Percentiles rank a stretch among this genome's conserved stretches.
phyloP scores from a whole-genome alignment of 345 rosid genomes.

The Excoecaria cochinchinensis region DNA sequence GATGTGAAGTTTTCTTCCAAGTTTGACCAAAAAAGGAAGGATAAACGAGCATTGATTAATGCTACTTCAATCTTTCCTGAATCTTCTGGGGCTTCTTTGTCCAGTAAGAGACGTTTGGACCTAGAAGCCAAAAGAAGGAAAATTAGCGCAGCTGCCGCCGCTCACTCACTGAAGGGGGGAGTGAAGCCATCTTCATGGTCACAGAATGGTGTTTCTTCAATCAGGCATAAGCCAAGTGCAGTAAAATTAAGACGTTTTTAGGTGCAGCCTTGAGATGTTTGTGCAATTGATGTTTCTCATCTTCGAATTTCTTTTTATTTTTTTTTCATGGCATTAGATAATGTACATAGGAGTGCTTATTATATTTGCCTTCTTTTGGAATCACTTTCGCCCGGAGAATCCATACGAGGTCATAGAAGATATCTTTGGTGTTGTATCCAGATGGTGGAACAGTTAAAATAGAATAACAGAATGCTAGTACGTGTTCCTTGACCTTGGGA shows the following conservation, averaged over 20 bases:
- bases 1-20: constrained; percentile 59
- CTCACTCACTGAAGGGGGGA: constrained; percentile 57
- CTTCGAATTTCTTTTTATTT: no score
- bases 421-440: background rate
- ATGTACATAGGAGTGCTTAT: background rate
- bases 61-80: constrained; percentile 69
- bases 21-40: constrained; percentile 72
- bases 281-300: no score
- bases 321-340: background rate
- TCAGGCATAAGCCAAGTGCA: constrained; percentile 15
- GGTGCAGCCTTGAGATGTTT: background rate
- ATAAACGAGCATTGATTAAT: constrained; percentile 70
- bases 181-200: constrained; percentile 73
- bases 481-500: no score
- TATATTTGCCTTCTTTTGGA: background rate
- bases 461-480: no score
- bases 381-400: background rate
- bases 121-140: constrained; percentile 84
- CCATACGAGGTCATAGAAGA: background rate
- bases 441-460: no score
- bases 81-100: constrained; percentile 38
- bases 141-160: constrained; percentile 61
- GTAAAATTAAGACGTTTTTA: background rate
- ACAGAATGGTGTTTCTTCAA: constrained; percentile 27
- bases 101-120: constrained; percentile 54